Base-by-base conservation (phyloP, 164 flowering plant species). In the Berberis thunbergii region DNA sequence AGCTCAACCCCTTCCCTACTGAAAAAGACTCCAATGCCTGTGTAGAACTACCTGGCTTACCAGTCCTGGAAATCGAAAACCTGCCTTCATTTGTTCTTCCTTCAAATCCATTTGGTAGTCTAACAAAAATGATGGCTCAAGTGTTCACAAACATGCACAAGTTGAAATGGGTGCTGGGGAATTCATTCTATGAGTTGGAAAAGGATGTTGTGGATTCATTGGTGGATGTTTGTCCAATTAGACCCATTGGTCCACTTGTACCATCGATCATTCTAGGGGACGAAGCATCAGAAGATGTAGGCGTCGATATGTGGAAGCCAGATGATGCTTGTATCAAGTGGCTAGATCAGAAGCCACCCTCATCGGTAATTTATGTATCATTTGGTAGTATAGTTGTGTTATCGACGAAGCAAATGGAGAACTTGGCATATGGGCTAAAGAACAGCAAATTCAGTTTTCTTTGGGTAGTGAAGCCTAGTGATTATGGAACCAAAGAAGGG, bases 171-270 rank as follows among this genome's bases (percentile, higher is more conserved):
- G 67, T 87, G 0, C 49, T 93, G 49, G 79, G 82, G 77, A 93
- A 87, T 41, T 81, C 92, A 2, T 84, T 86, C 62, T 64, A 82
- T 4, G 92, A 83, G 61, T 86, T 93, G 0, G 98, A 93, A 64
- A 67, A 7, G 6, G 87, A 84, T 0, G 50, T 66, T n/a, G 62
- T 85, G 4, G 74, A 76, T 0, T 67, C 73, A 73, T 69, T 82
- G 72, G 72, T 88, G 8, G 57, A 69, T 9, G 3, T 74, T 4
- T 13, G 66, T 55, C 68, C 81, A 68, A 65, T 84, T 42, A 78
- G 59, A 57, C 60, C 91, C 0, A 72, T 91, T 1, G 97, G 97
- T 0, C 97, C 97, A 0, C 69, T 89, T 4, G 75, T 81, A 66
- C 77, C 0, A 66, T 42, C 7, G 68, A 45, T 0, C 41, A 48